phyloP scores from a whole-genome alignment of 192 early-diverging fungal species.

The Backusella tuberculispora region DNA sequence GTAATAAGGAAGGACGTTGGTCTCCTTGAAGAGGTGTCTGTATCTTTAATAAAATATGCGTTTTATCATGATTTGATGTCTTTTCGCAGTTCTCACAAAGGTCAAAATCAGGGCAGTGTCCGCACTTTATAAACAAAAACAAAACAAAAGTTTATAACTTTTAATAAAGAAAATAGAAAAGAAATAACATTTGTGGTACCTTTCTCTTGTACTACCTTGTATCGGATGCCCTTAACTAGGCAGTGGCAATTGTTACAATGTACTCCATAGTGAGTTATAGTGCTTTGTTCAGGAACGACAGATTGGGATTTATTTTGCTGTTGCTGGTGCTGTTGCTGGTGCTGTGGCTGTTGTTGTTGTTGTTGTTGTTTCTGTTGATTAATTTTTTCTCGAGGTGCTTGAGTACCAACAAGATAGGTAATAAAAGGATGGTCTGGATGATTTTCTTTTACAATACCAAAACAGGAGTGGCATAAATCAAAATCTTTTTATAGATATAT shows the following conservation, averaged over 20 bases:
- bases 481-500: slow-evolving; percentile 48
- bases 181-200: background rate
- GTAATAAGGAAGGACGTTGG: background rate
- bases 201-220: slow-evolving; percentile 45
- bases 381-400: background rate
- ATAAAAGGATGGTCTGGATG: slow-evolving; percentile 52
- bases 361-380: slow-evolving; percentile 27
- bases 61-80: slow-evolving; percentile 39
- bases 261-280: slow-evolving; percentile 40
- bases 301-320: slow-evolving; percentile 22
- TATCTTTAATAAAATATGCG: slow-evolving; percentile 56
- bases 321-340: slow-evolving; percentile 31
- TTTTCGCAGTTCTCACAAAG: slow-evolving; percentile 64
- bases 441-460: slow-evolving; percentile 41
- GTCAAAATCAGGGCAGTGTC: slow-evolving; percentile 65
- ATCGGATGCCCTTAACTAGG: slow-evolving; percentile 49
- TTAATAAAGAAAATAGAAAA: background rate
- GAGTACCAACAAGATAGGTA: slow-evolving; percentile 7
- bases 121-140: slow-evolving; percentile 41
- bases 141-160: background rate
- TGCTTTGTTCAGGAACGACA: background rate
- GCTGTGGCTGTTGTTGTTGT: slow-evolving; percentile 26
- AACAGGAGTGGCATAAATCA: slow-evolving; percentile 63
- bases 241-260: slow-evolving; percentile 52
- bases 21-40: slow-evolving; percentile 36